Conservation (phyloP, 1,284 basidiomycete genomes). For the Irpex sp. region DNA sequence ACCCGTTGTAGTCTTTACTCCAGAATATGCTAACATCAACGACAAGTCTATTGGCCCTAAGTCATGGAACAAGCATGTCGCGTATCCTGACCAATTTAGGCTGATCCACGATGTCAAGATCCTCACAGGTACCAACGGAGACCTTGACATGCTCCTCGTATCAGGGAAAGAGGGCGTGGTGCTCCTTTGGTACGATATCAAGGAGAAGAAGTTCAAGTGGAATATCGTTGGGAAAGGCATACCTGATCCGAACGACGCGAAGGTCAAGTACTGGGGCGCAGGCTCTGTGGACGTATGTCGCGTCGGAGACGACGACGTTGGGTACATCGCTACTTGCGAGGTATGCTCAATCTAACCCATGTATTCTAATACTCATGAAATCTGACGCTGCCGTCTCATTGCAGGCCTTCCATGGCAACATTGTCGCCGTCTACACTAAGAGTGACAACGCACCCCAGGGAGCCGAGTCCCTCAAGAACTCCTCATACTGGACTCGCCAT, state of each 20-base stretch:
- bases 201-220: conserved; percentile 12
- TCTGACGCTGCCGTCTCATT: not conserved
- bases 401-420: conserved; percentile 28
- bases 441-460: conserved; percentile 14
- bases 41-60: conserved; percentile 12
- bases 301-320: conserved; percentile 22
- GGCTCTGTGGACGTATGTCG: conserved; percentile 21
- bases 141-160: conserved; percentile 23
- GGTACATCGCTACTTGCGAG: conserved; percentile 26
- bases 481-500: conserved; percentile 19
- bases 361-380: not conserved
- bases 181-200: conserved; percentile 21
- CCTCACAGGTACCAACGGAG: conserved; percentile 13
- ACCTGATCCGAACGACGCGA: conserved; percentile 9
- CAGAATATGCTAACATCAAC: conserved; percentile 11
- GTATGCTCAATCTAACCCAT: conserved; percentile 6
- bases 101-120: conserved; percentile 24
- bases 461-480: conserved; percentile 6
- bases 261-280: conserved; percentile 19
- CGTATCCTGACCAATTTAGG: not conserved
- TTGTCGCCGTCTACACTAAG: conserved; percentile 25
- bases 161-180: conserved; percentile 24
- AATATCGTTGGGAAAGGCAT: conserved; percentile 19
- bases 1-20: conserved; percentile 24
- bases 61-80: conserved; percentile 1